Percentiles rank a stretch among this genome's conserved stretches.
Conservation (phyloP, 2,329 filamentous ascomycete genomes). For the Venturia asperata region DNA sequence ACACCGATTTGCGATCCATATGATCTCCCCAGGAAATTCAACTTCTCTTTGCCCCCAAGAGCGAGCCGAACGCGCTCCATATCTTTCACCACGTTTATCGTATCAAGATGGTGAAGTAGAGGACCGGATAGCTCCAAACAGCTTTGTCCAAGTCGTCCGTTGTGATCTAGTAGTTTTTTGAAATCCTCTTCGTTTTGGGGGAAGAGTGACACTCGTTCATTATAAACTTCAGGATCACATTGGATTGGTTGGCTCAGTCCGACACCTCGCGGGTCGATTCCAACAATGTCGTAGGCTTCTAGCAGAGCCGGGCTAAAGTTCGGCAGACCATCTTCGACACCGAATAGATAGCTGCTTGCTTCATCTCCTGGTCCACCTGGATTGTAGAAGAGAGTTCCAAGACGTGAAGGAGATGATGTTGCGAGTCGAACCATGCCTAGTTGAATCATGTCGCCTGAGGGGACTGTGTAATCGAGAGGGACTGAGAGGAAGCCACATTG, state of each 20-base stretch:
- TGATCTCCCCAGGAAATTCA: conserved; percentile 39
- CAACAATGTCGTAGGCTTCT: conserved; percentile 38
- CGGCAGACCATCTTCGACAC: not conserved
- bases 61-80: conserved; percentile 33
- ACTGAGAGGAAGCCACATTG: conserved; percentile 17
- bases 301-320: conserved; percentile 25
- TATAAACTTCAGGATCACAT: conserved; percentile 35
- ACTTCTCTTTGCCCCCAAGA: conserved; percentile 29
- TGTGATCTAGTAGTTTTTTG: conserved; percentile 34
- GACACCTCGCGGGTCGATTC: conserved; percentile 39
- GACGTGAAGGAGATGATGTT: conserved; percentile 25
- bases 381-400: conserved; percentile 38
- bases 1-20: conserved; percentile 42
- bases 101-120: conserved; percentile 39
- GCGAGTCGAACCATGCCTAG: conserved; percentile 15
- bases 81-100: conserved; percentile 32
- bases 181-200: conserved; percentile 35
- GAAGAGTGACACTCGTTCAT: conserved; percentile 32
- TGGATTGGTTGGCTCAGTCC: conserved; percentile 35
- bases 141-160: conserved; percentile 35
- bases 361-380: conserved; percentile 36
- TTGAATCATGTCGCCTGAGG: not conserved
- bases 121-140: conserved; percentile 36
- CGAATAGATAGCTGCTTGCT: conserved; percentile 27
- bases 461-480: conserved; percentile 34